Evolutionary conservation across 768 basidiomycete genomes (phyloP).

Genomic region (Clathrus columnatus): DNA sequence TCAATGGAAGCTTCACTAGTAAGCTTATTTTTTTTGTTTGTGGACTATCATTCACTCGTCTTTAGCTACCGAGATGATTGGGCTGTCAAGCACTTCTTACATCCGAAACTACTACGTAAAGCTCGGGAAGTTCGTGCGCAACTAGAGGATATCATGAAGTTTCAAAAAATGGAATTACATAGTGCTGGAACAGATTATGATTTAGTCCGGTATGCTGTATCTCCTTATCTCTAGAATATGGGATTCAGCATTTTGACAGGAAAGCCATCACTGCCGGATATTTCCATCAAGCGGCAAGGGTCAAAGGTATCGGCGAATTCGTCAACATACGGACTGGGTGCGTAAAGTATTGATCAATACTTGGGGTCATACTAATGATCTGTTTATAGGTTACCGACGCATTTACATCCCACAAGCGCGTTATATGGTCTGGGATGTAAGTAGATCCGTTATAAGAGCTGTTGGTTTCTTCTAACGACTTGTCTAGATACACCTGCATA

Average conservation of each 20-base stretch:
- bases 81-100: slow-evolving; percentile 91
- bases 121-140: slow-evolving; percentile 91
- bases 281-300: slow-evolving; percentile 97
- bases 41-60: slow-evolving; percentile 9
- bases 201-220: slow-evolving; percentile 50
- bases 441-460: slow-evolving; percentile 20
- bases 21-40: slow-evolving; percentile 20
- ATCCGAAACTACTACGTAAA: slow-evolving; percentile 92
- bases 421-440: slow-evolving; percentile 92
- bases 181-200: slow-evolving; percentile 96
- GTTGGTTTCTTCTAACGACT: slow-evolving; percentile 6
- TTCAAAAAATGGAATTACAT: slow-evolving; percentile 91
- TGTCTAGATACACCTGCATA: slow-evolving; percentile 84
- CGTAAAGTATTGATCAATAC: slow-evolving; percentile 9
- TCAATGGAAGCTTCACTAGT: slow-evolving; percentile 97
- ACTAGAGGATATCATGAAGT: slow-evolving; percentile 98
- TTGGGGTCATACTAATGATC: neutral
- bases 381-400: slow-evolving; percentile 62
- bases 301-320: slow-evolving; percentile 98
- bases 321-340: slow-evolving; percentile 87
- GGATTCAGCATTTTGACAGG: slow-evolving; percentile 30
- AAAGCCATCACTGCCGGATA: slow-evolving; percentile 97
- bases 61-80: slow-evolving; percentile 85
- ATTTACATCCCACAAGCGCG: slow-evolving; percentile 94
- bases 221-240: slow-evolving; percentile 1